Percentiles rank a stretch among this genome's conserved stretches.
These are phyloP conservation scores for Microglena sp. DNA, from an alignment of 139 green algal species.

Conservation along the genomic window DNA sequence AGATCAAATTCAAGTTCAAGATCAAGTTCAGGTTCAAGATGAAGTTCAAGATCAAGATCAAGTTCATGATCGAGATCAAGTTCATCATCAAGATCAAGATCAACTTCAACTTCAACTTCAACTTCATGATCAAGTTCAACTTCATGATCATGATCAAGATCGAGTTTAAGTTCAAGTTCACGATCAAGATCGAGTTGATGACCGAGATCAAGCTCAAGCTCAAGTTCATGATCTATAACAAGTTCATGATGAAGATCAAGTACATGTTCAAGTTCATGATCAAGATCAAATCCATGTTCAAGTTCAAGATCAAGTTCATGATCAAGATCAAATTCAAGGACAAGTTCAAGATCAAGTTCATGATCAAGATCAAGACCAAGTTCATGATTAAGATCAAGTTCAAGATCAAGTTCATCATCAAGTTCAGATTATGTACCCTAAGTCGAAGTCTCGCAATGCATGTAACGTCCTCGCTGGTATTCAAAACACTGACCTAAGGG, in stretches of 20 bases:
- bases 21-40: constrained; percentile 42
- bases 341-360: constrained; percentile 11
- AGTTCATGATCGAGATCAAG: constrained; percentile 30
- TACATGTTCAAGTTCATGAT: constrained; percentile 16
- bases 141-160: background rate
- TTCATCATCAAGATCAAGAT: constrained; percentile 3
- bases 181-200: constrained; percentile 28
- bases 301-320: constrained; percentile 70
- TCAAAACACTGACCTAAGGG: too few species aligned
- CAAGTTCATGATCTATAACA: constrained; percentile 60
- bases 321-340: constrained; percentile 40
- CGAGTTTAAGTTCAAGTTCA: constrained; percentile 68
- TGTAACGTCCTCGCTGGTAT: too few species aligned
- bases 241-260: constrained; percentile 60
- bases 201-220: background rate
- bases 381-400: background rate
- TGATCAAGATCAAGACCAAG: background rate
- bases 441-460: too few species aligned
- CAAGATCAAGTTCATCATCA: constrained; percentile 68
- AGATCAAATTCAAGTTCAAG: constrained; percentile 16
- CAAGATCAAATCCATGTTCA: constrained; percentile 22
- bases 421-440: constrained; percentile 33
- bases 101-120: background rate
- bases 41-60: constrained; percentile 69
- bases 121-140: background rate